Evolutionary conservation across 2,329 filamentous ascomycete species (phyloP).

Genomic region (Penicillium expansum): DNA sequence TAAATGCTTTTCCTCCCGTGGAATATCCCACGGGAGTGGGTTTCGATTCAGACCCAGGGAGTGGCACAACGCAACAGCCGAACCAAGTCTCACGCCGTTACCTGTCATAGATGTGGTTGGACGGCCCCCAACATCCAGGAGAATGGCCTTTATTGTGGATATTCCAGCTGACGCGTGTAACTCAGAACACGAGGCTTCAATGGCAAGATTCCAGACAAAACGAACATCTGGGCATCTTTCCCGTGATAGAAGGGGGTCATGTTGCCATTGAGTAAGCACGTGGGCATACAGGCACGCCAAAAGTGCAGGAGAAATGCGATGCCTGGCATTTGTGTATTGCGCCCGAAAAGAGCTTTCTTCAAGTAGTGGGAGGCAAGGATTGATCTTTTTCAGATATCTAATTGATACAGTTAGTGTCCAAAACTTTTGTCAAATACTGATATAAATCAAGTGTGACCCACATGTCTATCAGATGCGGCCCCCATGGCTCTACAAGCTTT

Average conservation of each 20-base stretch:
- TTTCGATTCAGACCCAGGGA: conserved; percentile 56
- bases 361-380: conserved; percentile 55
- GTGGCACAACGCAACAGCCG: conserved; percentile 53
- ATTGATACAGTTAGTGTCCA: background rate
- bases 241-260: conserved; percentile 33
- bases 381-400: conserved; percentile 52
- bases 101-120: conserved; percentile 56
- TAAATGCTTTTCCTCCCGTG: conserved; percentile 50
- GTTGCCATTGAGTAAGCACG: conserved; percentile 52
- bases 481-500: conserved; percentile 43
- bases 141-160: conserved; percentile 52
- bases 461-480: background rate
- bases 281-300: conserved; percentile 54
- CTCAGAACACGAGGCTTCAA: conserved; percentile 55
- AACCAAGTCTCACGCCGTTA: conserved; percentile 53
- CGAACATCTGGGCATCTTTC: conserved; percentile 50
- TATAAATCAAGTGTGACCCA: background rate
- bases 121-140: conserved; percentile 56
- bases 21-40: conserved; percentile 54
- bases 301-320: conserved; percentile 52
- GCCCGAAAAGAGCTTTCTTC: conserved; percentile 50
- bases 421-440: background rate
- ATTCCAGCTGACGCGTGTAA: conserved; percentile 54
- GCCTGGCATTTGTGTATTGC: conserved; percentile 42
- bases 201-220: conserved; percentile 59